Evolutionary conservation across 768 basidiomycete species (phyloP).

Genomic region (Gyrodon lividus): DNA sequence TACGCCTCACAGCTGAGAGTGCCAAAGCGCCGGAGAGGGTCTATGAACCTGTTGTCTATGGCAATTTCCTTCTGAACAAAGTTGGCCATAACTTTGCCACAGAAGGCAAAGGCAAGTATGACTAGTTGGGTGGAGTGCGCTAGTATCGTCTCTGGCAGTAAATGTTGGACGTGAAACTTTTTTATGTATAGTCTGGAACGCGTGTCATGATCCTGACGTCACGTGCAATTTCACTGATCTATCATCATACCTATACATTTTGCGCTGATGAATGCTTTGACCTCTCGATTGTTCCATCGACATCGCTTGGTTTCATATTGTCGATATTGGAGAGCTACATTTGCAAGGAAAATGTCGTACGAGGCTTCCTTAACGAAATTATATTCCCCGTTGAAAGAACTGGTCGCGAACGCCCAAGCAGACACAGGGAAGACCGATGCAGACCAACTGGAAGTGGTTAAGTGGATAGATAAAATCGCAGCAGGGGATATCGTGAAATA

Average conservation of each 20-base stretch:
- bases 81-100: constrained; percentile 70
- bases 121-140: too few relatives aligned
- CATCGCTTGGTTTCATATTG: constrained; percentile 18
- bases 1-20: constrained; percentile 34
- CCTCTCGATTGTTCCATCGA: constrained; percentile 21
- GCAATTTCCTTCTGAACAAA: constrained; percentile 73
- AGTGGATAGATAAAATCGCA: constrained; percentile 69
- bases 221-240: constrained; percentile 23
- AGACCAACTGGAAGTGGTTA: constrained; percentile 60
- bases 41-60: constrained; percentile 62
- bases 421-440: constrained; percentile 55
- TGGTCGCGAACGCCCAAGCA: constrained; percentile 43
- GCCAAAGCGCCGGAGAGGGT: constrained; percentile 25
- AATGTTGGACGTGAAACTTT: too few relatives aligned
- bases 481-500: constrained; percentile 47
- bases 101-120: constrained; percentile 36
- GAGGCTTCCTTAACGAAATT: constrained; percentile 49
- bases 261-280: constrained; percentile 17
- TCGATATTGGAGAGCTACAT: constrained; percentile 13
- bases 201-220: constrained; percentile 11
- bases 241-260: neutral
- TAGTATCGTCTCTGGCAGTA: too few relatives aligned
- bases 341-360: constrained; percentile 48
- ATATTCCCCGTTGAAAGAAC: constrained; percentile 48
- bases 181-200: too few relatives aligned